Conservation (phyloP, 2,329 filamentous ascomycete genomes). For the Neonectria ditissima region DNA sequence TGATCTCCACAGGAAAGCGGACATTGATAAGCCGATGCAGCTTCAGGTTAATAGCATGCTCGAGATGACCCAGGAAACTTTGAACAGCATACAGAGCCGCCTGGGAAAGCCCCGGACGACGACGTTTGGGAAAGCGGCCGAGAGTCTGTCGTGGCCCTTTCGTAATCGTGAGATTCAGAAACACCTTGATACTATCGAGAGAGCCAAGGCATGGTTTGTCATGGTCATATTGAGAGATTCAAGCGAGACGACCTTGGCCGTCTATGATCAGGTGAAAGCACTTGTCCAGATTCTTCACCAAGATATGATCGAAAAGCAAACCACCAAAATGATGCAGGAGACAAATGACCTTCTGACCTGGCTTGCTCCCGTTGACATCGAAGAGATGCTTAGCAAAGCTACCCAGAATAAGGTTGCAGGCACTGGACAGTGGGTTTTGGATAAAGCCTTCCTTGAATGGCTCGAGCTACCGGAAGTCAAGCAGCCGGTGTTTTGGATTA, state of each 20-base stretch:
- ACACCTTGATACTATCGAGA: constrained; percentile 36
- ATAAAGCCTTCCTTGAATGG: constrained; percentile 33
- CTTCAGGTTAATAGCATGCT: constrained; percentile 30
- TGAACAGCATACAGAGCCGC: constrained; percentile 32
- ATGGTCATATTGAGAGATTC: constrained; percentile 41
- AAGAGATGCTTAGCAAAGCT: constrained; percentile 30
- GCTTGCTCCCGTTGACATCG: constrained; percentile 35
- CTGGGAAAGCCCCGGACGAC: constrained; percentile 29
- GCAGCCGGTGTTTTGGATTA: constrained; percentile 41
- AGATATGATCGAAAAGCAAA: constrained; percentile 34
- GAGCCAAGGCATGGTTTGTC: constrained; percentile 44
- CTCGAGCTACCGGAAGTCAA: constrained; percentile 18
- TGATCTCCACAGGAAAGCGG: constrained; percentile 14
- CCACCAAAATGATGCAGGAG: constrained; percentile 31
- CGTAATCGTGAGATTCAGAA: constrained; percentile 34
- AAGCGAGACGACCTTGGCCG: constrained; percentile 30
- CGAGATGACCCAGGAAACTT: constrained; percentile 37
- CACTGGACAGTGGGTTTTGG: constrained; percentile 37
- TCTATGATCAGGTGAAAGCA: constrained; percentile 38
- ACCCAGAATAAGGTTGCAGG: constrained; percentile 33
- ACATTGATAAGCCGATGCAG: constrained; percentile 2
- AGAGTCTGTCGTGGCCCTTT: constrained; percentile 38
- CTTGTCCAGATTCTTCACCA: constrained; percentile 36
- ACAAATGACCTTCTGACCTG: constrained; percentile 33
- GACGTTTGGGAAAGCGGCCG: constrained; percentile 27